phyloP scores from a whole-genome alignment of 208 protist species.

The Leishmania mexicana region DNA sequence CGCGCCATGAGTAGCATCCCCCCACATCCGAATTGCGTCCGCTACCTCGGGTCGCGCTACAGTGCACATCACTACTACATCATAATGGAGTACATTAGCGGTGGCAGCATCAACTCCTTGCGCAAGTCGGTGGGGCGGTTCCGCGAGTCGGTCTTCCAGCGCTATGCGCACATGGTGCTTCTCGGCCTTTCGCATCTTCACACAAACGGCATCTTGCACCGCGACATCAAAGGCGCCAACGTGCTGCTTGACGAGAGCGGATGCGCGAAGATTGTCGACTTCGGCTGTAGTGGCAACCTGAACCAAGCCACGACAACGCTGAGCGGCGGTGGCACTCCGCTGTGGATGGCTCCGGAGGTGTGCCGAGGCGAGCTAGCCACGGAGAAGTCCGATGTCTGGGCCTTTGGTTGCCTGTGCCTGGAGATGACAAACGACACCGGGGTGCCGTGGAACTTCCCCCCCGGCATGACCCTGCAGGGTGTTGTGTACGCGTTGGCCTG shows the following conservation, averaged over 20 bases:
- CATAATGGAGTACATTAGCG: conserved; percentile 88
- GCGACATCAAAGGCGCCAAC: conserved; percentile 92
- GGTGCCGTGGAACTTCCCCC: conserved; percentile 67
- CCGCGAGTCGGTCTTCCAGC: conserved; percentile 68
- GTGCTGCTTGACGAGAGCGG: conserved; percentile 88
- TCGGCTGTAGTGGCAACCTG: conserved; percentile 88
- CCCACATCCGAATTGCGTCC: conserved; percentile 76
- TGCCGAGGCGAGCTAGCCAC: conserved; percentile 67
- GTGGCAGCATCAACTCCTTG: conserved; percentile 76
- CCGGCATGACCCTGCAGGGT: conserved; percentile 54
- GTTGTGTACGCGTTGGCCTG: conserved; percentile 68
- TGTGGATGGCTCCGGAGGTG: conserved; percentile 90
- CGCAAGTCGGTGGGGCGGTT: conserved; percentile 63
- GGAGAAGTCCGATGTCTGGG: conserved; percentile 83
- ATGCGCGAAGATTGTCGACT: conserved; percentile 92
- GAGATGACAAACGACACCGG: conserved; percentile 82
- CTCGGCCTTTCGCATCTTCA: conserved; percentile 79
- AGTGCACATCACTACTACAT: conserved; percentile 76
- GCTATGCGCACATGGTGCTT: conserved; percentile 78
- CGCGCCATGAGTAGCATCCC: conserved; percentile 68
- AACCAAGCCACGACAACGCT: conserved; percentile 49
- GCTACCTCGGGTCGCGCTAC: conserved; percentile 72
- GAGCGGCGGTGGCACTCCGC: conserved; percentile 60
- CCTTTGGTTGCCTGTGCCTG: conserved; percentile 79
- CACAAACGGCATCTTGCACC: conserved; percentile 80